Evolutionary conservation across 768 basidiomycete species (phyloP), one percentile per base, ranked within the genome.

Genomic region (Melanogaster broomeanus): DNA sequence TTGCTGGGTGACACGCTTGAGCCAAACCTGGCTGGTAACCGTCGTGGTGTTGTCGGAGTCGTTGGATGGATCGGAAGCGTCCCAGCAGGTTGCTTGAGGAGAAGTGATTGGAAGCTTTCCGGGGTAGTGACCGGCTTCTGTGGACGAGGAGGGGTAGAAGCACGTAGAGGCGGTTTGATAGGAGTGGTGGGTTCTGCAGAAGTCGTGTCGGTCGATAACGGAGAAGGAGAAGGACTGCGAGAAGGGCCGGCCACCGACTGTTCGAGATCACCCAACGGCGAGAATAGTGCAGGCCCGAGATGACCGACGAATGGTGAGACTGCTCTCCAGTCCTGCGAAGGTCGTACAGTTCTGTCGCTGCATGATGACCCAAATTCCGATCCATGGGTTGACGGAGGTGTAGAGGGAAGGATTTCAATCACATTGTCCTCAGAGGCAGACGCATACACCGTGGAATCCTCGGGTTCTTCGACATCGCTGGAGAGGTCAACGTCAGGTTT

Each of bases 81-180:
- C 50, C 55, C 57, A 15, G 62, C 24, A 7, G 70, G 64, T 28
- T 62, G 48, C 52, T 60, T 57, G 34, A 63, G 64, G 28, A 66
- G 52, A 51, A 64, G 60, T 9, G 69, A 64, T 27, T 71, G 65
- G 53, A 64, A 69, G 21, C 67, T 52, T 45, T 58, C 63, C 15
- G 68, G 68, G 35, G 69, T 69, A 34, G 61, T 58, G 43, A 40
- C 54, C 15, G 63, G 59, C 49, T 74, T 75, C 12, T 70, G 72
- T 19, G 75, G 72, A 42, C 72, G 70, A 30, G 66, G 62, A 22
- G 74, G 74, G 10, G 69, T 72, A n/a, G 52, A 57, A 35, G 55
- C 47, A 58, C 63, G 60, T 45, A 43, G 59, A 24, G 45, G 45
- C 45, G 54, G 63, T 49, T 60, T 61, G 2, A 52, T 55, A 19